Evolutionary conservation across 1,284 basidiomycete genomes (phyloP).

Genomic region (Psilocybe mexicana): DNA sequence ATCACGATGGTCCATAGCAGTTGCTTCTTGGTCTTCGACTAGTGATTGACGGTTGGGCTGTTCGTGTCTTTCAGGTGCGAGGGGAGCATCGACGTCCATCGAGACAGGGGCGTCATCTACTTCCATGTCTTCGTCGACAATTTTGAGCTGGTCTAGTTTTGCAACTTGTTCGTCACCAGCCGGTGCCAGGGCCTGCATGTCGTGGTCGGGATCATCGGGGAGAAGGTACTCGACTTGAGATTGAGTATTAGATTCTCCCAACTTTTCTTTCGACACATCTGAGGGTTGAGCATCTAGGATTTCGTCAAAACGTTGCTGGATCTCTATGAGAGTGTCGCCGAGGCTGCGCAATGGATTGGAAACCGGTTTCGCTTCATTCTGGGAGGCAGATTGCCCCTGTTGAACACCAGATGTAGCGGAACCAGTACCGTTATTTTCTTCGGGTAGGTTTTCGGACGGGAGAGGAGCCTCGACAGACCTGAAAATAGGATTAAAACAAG

Average conservation of each 20-base stretch:
- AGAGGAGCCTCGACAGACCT: constrained; percentile 26
- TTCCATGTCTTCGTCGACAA: constrained; percentile 63
- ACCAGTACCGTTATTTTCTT: constrained; percentile 33
- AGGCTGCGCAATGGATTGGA: constrained; percentile 78
- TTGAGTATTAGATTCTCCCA: constrained; percentile 40
- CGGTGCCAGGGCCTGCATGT: constrained; percentile 90
- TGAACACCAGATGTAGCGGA: constrained; percentile 42
- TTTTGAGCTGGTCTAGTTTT: constrained; percentile 78
- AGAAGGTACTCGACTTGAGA: constrained; percentile 84
- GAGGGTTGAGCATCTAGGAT: constrained; percentile 63
- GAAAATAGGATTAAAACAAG: not conserved
- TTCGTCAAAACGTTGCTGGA: constrained; percentile 82
- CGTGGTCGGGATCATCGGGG: constrained; percentile 69
- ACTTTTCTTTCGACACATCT: constrained; percentile 31
- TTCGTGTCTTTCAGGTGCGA: constrained; percentile 26
- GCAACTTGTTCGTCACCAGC: constrained; percentile 83
- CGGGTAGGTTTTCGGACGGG: constrained; percentile 24
- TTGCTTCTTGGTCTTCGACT: constrained; percentile 28
- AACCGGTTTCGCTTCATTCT: constrained; percentile 37
- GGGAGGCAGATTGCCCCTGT: constrained; percentile 45
- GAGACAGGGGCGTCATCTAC: constrained; percentile 31
- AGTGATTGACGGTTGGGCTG: constrained; percentile 21
- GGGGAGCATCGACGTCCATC: constrained; percentile 50
- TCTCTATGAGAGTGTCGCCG: constrained; percentile 86
- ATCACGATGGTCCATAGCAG: constrained; percentile 31